These are phyloP conservation scores for Ramularia endophylla DNA, from an alignment of 2,329 filamentous ascomycete genomes.

Conservation along the genomic window DNA sequence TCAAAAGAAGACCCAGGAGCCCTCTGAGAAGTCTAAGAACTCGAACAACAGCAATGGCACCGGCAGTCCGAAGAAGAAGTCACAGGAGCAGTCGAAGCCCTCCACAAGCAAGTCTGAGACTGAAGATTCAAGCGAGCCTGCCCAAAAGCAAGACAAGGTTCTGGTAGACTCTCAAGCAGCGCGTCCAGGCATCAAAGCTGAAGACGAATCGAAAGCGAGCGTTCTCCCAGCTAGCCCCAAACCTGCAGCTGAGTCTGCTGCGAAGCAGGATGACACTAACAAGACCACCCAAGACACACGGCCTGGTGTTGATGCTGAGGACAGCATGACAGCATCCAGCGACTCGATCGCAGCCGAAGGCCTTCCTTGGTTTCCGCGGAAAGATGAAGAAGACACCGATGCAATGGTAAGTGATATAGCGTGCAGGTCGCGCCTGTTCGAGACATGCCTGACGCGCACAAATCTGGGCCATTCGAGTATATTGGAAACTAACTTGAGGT, in stretches of 20 bases:
- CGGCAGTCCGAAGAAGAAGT: background rate
- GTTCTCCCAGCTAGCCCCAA: background rate
- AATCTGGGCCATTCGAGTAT: no score
- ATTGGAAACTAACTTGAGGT: no score
- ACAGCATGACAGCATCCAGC: background rate
- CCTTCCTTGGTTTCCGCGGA: slow-evolving; percentile 1
- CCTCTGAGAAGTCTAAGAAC: slow-evolving; percentile 1
- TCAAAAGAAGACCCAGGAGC: slow-evolving; percentile 13
- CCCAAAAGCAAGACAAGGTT: slow-evolving; percentile 19
- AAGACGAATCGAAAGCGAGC: background rate
- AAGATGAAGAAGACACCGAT: slow-evolving; percentile 21
- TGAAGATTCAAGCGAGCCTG: slow-evolving; percentile 11
- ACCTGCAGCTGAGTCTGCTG: no score
- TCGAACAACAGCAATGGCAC: background rate
- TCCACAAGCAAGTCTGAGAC: background rate
- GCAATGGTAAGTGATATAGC: slow-evolving; percentile 19
- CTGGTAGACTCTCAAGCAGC: slow-evolving; percentile 16
- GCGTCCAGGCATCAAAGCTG: slow-evolving; percentile 11
- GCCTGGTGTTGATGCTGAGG: background rate
- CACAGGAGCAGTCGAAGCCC: slow-evolving; percentile 3
- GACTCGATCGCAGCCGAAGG: background rate
- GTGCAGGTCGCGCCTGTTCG: no score
- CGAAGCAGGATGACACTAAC: no score
- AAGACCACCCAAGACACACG: no score
- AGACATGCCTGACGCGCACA: no score